Base-by-base conservation (phyloP, 768 basidiomycete genomes). In the Pluteus cervinus region DNA sequence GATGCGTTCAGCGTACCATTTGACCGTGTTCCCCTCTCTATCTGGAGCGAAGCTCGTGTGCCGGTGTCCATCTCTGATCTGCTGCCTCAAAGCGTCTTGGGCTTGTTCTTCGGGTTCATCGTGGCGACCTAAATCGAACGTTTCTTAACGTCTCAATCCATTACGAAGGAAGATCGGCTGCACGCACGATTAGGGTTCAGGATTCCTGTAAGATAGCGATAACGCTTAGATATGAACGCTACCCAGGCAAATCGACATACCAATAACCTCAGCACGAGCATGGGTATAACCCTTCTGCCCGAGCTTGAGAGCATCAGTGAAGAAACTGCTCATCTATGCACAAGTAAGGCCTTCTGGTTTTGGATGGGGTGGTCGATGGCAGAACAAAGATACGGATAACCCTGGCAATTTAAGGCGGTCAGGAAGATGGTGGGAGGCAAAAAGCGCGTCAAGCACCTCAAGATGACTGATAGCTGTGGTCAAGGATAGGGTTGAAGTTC, bases 41-140 rank as follows among this genome's bases (percentile, higher is more conserved):
- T 86, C 69, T 5, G 58, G 65, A 0, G 93, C 91, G 58, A 98
- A 99, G 46, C 83, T 87, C 16, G 74, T 53, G 59, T 89, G 98
- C 20, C 93, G 76, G 63, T 99, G 96, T 9, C 67, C 60, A 0
- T 73, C 72, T 39, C 80, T 78, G 52, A 97, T 96, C 54, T 77
- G 69, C 2, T 75, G 73, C 16, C 91, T 69, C 46, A 86, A 65
- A 47, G 74, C 63, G 53, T 96, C 92, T 43, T 76, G 65, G 7
- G 60, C 67, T 44, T 75, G 79, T 57, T 90, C 92, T 40, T 81
- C 65, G 0, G 81, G 78, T 33, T 76, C 75, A 49, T 91, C 85
- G 52, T 91, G 89, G 24, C 86, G 79, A 33, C 76, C 71, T 71
- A 41, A 24, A 22, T 21, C 7, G 29, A 9, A 30, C n/a, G n/a